phyloP scores from a whole-genome alignment of 768 basidiomycete species.

The Panaeolus cyanescens region DNA sequence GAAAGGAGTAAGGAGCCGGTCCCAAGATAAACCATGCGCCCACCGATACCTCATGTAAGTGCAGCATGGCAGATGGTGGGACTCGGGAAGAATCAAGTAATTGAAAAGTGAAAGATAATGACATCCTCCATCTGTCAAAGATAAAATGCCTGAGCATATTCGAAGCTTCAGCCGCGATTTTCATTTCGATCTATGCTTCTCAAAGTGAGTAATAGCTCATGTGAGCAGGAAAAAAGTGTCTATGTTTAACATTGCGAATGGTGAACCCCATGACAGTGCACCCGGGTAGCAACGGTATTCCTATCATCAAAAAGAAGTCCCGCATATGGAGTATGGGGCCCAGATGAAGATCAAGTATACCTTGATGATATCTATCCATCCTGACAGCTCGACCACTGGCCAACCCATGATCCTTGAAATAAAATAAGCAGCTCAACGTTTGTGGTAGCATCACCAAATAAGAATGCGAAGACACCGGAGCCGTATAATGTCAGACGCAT shows the following conservation, averaged over 20 bases:
- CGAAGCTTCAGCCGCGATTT: neutral
- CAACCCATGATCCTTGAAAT: neutral
- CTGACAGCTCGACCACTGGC: neutral
- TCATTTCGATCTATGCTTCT: neutral
- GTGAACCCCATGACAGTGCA: neutral
- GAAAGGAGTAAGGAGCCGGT: neutral
- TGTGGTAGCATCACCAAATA: neutral
- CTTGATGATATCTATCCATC: neutral
- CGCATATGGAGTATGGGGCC: neutral
- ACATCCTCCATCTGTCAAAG: neutral
- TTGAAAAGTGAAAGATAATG: neutral
- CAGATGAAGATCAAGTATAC: neutral
- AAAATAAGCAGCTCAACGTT: neutral
- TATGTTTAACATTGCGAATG: neutral
- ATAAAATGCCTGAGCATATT: neutral
- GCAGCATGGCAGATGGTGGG: neutral
- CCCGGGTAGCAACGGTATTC: neutral
- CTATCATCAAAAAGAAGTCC: neutral
- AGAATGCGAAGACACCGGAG: neutral
- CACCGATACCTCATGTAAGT: neutral
- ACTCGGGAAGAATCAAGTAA: neutral
- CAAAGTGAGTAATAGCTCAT: neutral
- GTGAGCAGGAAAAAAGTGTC: neutral
- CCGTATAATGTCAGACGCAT: too few species aligned
- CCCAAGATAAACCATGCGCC: neutral